phyloP scores from a whole-genome alignment of 1,284 basidiomycete species.

The Cryptococcus jaspeensis region DNA sequence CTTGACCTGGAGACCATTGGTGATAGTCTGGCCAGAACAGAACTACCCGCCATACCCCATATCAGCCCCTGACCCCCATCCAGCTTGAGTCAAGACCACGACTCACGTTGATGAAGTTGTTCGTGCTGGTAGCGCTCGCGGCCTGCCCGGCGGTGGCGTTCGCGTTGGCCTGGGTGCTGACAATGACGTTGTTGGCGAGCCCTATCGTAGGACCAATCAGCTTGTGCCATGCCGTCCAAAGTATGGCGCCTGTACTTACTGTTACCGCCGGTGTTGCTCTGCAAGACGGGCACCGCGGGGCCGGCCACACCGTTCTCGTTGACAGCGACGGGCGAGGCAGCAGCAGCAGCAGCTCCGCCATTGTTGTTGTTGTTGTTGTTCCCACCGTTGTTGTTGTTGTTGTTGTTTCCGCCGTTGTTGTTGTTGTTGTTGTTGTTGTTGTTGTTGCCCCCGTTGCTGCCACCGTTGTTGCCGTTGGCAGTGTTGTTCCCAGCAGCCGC shows the following conservation, averaged over 20 bases:
- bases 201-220: constrained; percentile 7
- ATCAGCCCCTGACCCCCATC: background rate
- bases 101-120: constrained; percentile 47
- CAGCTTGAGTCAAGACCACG: constrained; percentile 6
- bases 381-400: constrained; percentile 4
- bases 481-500: background rate
- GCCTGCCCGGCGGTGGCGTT: constrained; percentile 38
- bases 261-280: constrained; percentile 12
- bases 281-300: constrained; percentile 16
- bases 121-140: constrained; percentile 35
- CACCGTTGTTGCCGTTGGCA: constrained; percentile 2
- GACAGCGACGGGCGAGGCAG: constrained; percentile 4
- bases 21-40: constrained; percentile 40
- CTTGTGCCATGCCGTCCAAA: background rate
- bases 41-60: constrained; percentile 22
- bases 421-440: constrained; percentile 5
- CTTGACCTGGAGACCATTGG: constrained; percentile 47
- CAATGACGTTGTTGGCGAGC: constrained; percentile 24
- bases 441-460: constrained; percentile 1
- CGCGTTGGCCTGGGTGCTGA: constrained; percentile 19
- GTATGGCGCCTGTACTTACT: constrained; percentile 7
- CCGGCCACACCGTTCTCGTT: constrained; percentile 18
- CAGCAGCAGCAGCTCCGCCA: constrained; percentile 1
- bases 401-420: constrained; percentile 6
- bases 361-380: constrained; percentile 1